These are phyloP conservation scores for Conidiobolus incongruus DNA, from an alignment of 371 early-diverging fungal genomes.

Conservation along the genomic window DNA sequence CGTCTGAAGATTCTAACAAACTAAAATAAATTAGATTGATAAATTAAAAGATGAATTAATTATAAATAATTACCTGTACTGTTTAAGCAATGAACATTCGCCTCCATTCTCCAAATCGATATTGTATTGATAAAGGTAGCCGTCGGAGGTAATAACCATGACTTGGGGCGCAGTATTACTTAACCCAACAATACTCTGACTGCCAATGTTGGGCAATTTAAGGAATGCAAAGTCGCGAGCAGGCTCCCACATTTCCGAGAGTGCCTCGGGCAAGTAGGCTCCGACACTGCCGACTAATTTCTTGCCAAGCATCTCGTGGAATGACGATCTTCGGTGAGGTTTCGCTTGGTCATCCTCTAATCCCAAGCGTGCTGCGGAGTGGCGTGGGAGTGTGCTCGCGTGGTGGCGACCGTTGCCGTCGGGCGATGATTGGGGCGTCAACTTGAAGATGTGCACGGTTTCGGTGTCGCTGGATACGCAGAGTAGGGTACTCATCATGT, in stretches of 20 bases:
- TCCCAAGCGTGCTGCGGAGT: not conserved
- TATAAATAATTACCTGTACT: conserved; percentile 33
- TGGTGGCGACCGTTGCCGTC: not conserved
- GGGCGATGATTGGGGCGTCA: conserved; percentile 11
- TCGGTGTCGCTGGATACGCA: conserved; percentile 82
- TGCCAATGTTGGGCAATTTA: conserved; percentile 57
- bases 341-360: not conserved
- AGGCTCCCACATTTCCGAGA: conserved; percentile 89
- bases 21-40: too few relatives aligned
- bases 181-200: conserved; percentile 60
- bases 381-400: not conserved
- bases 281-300: conserved; percentile 56
- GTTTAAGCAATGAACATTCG: conserved; percentile 67
- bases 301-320: conserved; percentile 14
- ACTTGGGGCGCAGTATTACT: conserved; percentile 57
- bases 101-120: conserved; percentile 81
- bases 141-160: conserved; percentile 80
- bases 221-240: conserved; percentile 80
- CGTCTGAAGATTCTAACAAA: too few relatives aligned
- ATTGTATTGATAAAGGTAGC: conserved; percentile 72
- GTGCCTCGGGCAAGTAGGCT: conserved; percentile 57
- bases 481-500: conserved; percentile 49
- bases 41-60: too few relatives aligned
- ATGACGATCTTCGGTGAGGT: conserved; percentile 20
- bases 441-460: conserved; percentile 90